Evolutionary conservation across 495 filamentous ascomycete species (phyloP).

Genomic region (Neurospora sp.): DNA sequence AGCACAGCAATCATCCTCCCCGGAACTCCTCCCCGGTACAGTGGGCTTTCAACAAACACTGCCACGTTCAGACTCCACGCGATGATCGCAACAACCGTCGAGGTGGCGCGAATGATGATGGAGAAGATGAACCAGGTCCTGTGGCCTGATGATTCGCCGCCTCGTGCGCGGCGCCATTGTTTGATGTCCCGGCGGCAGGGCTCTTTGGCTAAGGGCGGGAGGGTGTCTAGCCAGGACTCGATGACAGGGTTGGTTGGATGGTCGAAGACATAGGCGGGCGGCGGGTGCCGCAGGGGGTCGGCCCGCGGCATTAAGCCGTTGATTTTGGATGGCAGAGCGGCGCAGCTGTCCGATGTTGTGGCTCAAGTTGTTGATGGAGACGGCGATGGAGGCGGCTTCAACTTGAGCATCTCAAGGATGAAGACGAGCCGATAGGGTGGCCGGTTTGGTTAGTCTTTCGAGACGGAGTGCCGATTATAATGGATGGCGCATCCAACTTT

Average conservation of each 20-base stretch:
- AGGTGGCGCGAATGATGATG: conserved; percentile 9
- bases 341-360: background rate
- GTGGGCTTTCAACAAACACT: background rate
- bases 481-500: background rate
- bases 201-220: conserved; percentile 10
- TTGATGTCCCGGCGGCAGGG: conserved; percentile 12
- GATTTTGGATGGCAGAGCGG: background rate
- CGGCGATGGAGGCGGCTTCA: background rate
- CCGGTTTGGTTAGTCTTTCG: background rate
- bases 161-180: conserved; percentile 1
- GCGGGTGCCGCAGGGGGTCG: background rate
- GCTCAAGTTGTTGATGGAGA: background rate
- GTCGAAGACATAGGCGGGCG: background rate
- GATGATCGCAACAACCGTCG: conserved; percentile 6
- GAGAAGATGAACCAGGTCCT: conserved; percentile 4
- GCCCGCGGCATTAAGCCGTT: background rate
- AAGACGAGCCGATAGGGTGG: background rate
- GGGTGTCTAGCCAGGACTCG: conserved; percentile 18
- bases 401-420: background rate
- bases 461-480: background rate
- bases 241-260: conserved; percentile 4
- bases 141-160: background rate
- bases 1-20: conserved; percentile 3
- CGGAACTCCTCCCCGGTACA: background rate
- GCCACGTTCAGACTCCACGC: conserved; percentile 1